These are phyloP conservation scores for Daldinia caldariorum DNA, from an alignment of 495 filamentous ascomycete species.

Conservation along the genomic window DNA sequence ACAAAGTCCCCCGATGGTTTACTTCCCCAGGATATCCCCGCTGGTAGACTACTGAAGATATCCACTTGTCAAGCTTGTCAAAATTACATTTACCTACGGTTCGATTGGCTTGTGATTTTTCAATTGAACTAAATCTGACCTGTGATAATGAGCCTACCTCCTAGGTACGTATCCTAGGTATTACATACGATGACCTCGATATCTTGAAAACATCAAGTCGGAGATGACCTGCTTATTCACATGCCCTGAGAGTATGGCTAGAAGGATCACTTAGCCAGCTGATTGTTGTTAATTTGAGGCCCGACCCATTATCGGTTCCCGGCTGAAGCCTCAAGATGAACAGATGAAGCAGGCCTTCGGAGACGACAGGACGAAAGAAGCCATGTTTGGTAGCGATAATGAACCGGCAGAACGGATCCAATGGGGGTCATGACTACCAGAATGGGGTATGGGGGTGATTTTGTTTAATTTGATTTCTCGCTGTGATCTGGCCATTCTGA, in stretches of 20 bases:
- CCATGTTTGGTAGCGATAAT: constrained; percentile 36
- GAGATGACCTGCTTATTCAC: constrained; percentile 1
- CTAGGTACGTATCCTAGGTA: not conserved
- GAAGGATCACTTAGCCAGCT: constrained; percentile 5
- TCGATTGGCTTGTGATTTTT: not conserved
- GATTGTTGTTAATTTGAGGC: not conserved
- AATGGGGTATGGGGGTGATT: constrained; percentile 27
- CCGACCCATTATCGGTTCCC: not conserved
- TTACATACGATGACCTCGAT: too few species aligned
- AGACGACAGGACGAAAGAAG: constrained; percentile 27
- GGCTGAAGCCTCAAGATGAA: constrained; percentile 14
- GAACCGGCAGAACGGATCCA: constrained; percentile 28
- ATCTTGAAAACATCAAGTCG: not conserved
- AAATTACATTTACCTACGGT: not conserved
- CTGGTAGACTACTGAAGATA: too few species aligned
- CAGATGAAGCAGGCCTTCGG: constrained; percentile 32
- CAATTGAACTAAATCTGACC: not conserved
- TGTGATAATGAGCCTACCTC: not conserved
- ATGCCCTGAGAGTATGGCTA: not conserved
- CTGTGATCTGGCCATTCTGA: constrained; percentile 33
- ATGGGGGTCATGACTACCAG: constrained; percentile 25
- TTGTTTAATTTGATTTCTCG: constrained; percentile 24
- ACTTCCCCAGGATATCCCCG: too few species aligned
- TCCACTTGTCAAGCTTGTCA: too few species aligned
- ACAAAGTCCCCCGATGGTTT: not conserved